Percentiles rank a stretch among this genome's conserved stretches.
These are phyloP conservation scores for Conidiobolus incongruus DNA, from an alignment of 371 early-diverging fungal genomes.

Conservation along the genomic window DNA sequence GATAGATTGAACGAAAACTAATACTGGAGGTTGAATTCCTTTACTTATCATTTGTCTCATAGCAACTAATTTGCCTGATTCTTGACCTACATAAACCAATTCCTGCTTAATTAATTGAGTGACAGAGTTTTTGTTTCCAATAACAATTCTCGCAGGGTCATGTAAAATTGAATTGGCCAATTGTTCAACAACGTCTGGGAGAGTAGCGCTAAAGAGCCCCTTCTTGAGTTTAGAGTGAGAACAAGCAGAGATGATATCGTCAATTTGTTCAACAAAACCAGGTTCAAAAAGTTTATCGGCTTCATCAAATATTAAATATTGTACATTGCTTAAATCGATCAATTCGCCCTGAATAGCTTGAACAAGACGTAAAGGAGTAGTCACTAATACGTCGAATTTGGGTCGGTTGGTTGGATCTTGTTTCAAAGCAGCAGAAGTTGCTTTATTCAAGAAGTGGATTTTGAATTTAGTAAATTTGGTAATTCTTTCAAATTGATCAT, in stretches of 20 bases:
- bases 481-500: slow-evolving; percentile 45
- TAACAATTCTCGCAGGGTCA: slow-evolving; percentile 65
- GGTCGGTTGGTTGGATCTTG: slow-evolving; percentile 38
- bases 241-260: slow-evolving; percentile 76
- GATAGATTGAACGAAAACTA: slow-evolving; percentile 90
- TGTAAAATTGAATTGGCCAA: slow-evolving; percentile 76
- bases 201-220: slow-evolving; percentile 84
- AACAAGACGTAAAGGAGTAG: slow-evolving; percentile 78
- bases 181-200: slow-evolving; percentile 74
- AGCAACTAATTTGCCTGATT: slow-evolving; percentile 81
- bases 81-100: slow-evolving; percentile 79
- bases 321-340: slow-evolving; percentile 47
- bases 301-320: slow-evolving; percentile 71
- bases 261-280: slow-evolving; percentile 78
- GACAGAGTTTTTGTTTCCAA: slow-evolving; percentile 82
- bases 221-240: slow-evolving; percentile 45
- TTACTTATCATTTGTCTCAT: slow-evolving; percentile 65
- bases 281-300: slow-evolving; percentile 79
- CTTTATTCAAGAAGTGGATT: slow-evolving; percentile 55
- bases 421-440: slow-evolving; percentile 31
- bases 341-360: slow-evolving; percentile 59
- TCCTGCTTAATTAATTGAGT: slow-evolving; percentile 78
- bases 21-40: slow-evolving; percentile 72
- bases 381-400: slow-evolving; percentile 71
- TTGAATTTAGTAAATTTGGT: slow-evolving; percentile 46